Percentiles rank a stretch among this genome's conserved stretches.
Conservation (phyloP, 2,329 filamentous ascomycete species). For the Epicoccum nigrum region DNA sequence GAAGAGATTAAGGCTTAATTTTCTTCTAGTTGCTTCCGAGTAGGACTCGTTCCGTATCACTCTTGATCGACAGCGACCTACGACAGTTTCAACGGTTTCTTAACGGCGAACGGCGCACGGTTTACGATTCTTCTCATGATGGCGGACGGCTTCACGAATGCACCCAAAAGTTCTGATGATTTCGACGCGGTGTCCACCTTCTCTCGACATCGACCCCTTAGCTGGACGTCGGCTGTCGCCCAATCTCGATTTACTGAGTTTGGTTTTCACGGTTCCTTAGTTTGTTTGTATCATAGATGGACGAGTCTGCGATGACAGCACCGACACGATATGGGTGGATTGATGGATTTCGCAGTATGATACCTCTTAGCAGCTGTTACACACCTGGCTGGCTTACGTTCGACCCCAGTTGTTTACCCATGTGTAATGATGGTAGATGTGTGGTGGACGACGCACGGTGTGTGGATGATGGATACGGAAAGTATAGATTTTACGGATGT, state of each 20-base stretch:
- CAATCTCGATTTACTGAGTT: slow-evolving; percentile 23
- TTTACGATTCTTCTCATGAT: slow-evolving; percentile 35
- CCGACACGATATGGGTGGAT: slow-evolving; percentile 30
- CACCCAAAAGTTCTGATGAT: slow-evolving; percentile 45
- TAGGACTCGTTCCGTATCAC: slow-evolving; percentile 38
- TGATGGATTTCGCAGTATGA: slow-evolving; percentile 35
- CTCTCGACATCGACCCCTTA: slow-evolving; percentile 34
- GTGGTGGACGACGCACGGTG: slow-evolving; percentile 27
- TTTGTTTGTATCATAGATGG: slow-evolving; percentile 45
- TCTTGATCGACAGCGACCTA: slow-evolving; percentile 33
- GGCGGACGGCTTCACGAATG: slow-evolving; percentile 44
- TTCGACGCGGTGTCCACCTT: slow-evolving; percentile 34
- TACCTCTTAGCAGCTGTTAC: slow-evolving; percentile 36
- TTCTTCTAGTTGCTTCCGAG: slow-evolving; percentile 38
- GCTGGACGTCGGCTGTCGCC: slow-evolving; percentile 32
- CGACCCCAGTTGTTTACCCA: slow-evolving; percentile 25
- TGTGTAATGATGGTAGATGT: slow-evolving; percentile 28
- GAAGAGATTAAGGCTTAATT: slow-evolving; percentile 52
- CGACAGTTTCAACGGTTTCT: slow-evolving; percentile 37
- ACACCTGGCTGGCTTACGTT: slow-evolving; percentile 28
- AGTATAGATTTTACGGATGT: slow-evolving; percentile 26
- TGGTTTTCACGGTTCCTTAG: slow-evolving; percentile 30
- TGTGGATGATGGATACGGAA: slow-evolving; percentile 17
- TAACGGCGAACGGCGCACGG: slow-evolving; percentile 47
- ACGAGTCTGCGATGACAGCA: slow-evolving; percentile 33